Conservation (phyloP, 208 protist genomes). For the Crithidia acanthocephali region DNA sequence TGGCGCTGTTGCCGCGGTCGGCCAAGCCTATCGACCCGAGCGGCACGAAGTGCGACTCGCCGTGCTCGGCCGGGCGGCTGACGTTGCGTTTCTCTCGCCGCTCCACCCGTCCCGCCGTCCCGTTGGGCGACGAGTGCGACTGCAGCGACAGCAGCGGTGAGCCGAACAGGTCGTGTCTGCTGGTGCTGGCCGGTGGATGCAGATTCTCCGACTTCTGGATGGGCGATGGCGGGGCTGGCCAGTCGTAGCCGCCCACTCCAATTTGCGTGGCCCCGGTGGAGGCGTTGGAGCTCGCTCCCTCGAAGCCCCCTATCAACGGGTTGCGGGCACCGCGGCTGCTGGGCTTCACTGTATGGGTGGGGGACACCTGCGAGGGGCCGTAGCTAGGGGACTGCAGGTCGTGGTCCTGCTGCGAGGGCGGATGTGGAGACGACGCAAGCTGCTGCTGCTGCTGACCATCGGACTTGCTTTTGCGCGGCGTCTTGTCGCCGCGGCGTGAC, state of each 20-base stretch:
- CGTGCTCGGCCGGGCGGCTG: conserved; percentile 4
- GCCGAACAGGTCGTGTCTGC: conserved; percentile 11
- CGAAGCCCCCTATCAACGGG: conserved; percentile 12
- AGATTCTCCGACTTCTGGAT: conserved; percentile 8
- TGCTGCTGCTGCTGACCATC: neutral
- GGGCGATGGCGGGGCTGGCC: conserved; percentile 17
- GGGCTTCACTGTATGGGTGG: neutral
- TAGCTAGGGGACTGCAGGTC: neutral
- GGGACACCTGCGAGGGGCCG: neutral
- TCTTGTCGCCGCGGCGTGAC: conserved; percentile 14
- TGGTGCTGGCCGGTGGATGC: conserved; percentile 3
- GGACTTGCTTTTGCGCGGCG: conserved; percentile 6
- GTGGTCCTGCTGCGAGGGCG: neutral
- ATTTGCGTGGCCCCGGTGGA: neutral
- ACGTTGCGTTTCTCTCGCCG: conserved; percentile 4
- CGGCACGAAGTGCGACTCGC: conserved; percentile 28
- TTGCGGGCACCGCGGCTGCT: neutral
- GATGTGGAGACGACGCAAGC: neutral
- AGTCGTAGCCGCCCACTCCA: conserved; percentile 22
- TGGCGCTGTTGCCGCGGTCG: conserved; percentile 19
- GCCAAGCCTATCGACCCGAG: conserved; percentile 11
- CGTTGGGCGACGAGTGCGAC: conserved; percentile 5
- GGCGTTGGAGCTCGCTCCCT: neutral
- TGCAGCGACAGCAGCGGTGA: conserved; percentile 20
- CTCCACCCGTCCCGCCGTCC: conserved; percentile 1